phyloP scores from a whole-genome alignment of 805 yeast species.

The Alloascoidea africana region DNA sequence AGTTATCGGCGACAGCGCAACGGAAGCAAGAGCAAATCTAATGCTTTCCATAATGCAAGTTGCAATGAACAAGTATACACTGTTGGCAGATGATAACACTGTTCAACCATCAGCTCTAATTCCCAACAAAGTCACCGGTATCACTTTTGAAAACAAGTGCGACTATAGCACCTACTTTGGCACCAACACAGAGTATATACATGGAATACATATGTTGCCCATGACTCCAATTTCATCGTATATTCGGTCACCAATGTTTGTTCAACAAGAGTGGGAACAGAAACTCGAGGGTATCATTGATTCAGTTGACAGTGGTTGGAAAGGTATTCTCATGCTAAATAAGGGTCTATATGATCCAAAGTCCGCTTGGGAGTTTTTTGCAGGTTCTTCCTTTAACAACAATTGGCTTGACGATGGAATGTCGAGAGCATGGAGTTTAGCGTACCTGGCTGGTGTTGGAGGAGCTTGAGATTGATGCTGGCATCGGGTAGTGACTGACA shows the following conservation, averaged over 20 bases:
- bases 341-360: slow-evolving; percentile 60
- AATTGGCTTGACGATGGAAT: slow-evolving; percentile 67
- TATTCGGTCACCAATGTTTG: slow-evolving; percentile 36
- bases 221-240: slow-evolving; percentile 45
- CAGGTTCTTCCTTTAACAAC: slow-evolving; percentile 34
- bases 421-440: slow-evolving; percentile 74
- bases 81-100: slow-evolving; percentile 27
- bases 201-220: slow-evolving; percentile 72
- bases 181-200: slow-evolving; percentile 41
- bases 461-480: too few relatives aligned
- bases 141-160: slow-evolving; percentile 54
- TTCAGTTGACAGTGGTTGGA: slow-evolving; percentile 43
- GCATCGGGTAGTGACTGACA: too few relatives aligned
- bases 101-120: slow-evolving; percentile 35
- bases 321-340: slow-evolving; percentile 56
- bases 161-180: slow-evolving; percentile 68
- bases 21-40: slow-evolving; percentile 41
- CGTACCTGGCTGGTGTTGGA: slow-evolving; percentile 34
- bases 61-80: slow-evolving; percentile 40
- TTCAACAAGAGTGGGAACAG: slow-evolving; percentile 43
- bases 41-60: slow-evolving; percentile 40
- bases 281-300: slow-evolving; percentile 25
- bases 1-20: slow-evolving; percentile 32
- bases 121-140: slow-evolving; percentile 51
- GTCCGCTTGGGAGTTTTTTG: slow-evolving; percentile 46